Evolutionary conservation across 2,329 filamentous ascomycete genomes (phyloP), one percentile per base, ranked within the genome.

Genomic region (Clathrospora elynae): DNA sequence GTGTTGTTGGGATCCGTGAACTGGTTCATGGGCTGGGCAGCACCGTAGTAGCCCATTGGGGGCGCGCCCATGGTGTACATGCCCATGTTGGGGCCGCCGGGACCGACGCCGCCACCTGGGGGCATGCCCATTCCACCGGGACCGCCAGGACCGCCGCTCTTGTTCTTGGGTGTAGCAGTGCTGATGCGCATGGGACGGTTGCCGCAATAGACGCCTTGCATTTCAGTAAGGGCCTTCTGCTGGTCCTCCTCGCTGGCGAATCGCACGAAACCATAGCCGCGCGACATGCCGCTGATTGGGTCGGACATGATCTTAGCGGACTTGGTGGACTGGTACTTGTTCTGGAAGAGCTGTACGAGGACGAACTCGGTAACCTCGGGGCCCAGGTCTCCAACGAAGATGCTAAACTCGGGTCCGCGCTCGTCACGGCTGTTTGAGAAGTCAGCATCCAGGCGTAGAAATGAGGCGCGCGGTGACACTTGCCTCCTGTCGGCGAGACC

Each of bases 291-390:
- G 53, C 88, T 95, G 75, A 97, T 93, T 49, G 93, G 92, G 67
- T 99, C 93, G 49, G 92, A 96, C 93, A 99, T 99, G 75, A 99
- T 99, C 82, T 99, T 99, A 66, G 93, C 93, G 24, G 90, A 96
- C 79, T 97, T 97, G 88, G 92, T 97, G 6, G 90, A 95, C 0
- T 88, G 87, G 79, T 95, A 99, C 50, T 92, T 90, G 67, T 85
- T 87, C 76, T 97, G 92, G 82, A 99, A 99, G 35, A 99, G 85
- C 17, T 91, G 95, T 39, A 97, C 92, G 47, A 99, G 80, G 44
- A 97, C 92, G 66, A 95, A 97, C 77, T 99, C 93, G 73, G 96
- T 99, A 61, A 99, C 93, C 74, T 99, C 93, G 6, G 95, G 93
- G 49, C 93, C 93, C 52, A 99, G 85, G 68, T 99, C 93, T 57